Percentiles rank a stretch among this genome's conserved stretches.
phyloP scores from a whole-genome alignment of 2,329 filamentous ascomycete genomes.

The Xylariaceae sp. region DNA sequence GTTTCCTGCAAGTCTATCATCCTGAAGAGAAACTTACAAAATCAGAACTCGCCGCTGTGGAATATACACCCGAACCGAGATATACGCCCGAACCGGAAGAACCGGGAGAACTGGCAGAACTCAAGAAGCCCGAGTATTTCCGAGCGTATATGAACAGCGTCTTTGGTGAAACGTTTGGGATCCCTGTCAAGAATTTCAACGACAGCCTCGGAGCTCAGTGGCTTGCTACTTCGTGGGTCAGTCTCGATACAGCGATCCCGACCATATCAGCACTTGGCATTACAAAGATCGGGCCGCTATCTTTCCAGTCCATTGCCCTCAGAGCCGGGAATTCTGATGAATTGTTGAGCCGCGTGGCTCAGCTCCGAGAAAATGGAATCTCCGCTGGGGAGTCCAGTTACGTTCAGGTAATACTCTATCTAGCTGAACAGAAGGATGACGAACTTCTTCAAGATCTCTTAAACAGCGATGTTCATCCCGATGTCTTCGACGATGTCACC shows the following conservation, averaged over 20 bases:
- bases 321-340: slow-evolving; percentile 52
- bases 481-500: slow-evolving; percentile 46
- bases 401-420: slow-evolving; percentile 56
- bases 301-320: slow-evolving; percentile 70
- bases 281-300: slow-evolving; percentile 65
- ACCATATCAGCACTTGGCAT: slow-evolving; percentile 67
- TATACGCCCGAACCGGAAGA: too few relatives aligned
- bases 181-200: slow-evolving; percentile 47
- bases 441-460: slow-evolving; percentile 42
- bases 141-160: slow-evolving; percentile 36
- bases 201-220: slow-evolving; percentile 71
- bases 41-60: slow-evolving; percentile 27
- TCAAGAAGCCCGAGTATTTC: slow-evolving; percentile 22
- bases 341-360: slow-evolving; percentile 53
- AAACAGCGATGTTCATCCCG: slow-evolving; percentile 48
- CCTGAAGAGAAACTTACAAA: slow-evolving; percentile 34
- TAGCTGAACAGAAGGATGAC: slow-evolving; percentile 54
- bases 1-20: slow-evolving; percentile 43
- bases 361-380: slow-evolving; percentile 59
- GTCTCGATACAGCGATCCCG: slow-evolving; percentile 62
- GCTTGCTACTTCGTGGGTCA: slow-evolving; percentile 68
- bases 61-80: slow-evolving; percentile 4
- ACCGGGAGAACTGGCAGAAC: neutral
- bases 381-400: slow-evolving; percentile 58
- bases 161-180: slow-evolving; percentile 36